Conservation (phyloP, 805 yeast genomes). For the Hanseniaspora mollemarum region DNA sequence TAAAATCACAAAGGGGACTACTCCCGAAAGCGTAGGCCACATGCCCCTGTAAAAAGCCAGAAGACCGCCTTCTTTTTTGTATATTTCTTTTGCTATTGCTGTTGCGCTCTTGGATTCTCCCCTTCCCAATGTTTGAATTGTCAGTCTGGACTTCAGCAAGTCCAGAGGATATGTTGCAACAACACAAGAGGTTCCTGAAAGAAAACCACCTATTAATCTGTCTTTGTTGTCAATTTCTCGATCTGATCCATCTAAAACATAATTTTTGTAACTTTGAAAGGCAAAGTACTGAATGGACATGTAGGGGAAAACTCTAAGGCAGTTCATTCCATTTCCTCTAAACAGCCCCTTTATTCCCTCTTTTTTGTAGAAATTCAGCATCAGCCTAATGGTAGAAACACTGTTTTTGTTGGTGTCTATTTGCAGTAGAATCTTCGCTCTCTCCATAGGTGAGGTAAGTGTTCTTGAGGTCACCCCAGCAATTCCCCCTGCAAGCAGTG, state of each 20-base stretch:
- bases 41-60: slow-evolving; percentile 71
- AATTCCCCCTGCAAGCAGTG: slow-evolving; percentile 61
- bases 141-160: slow-evolving; percentile 75
- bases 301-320: slow-evolving; percentile 83
- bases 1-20: slow-evolving; percentile 90
- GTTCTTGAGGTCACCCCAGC: slow-evolving; percentile 81
- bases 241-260: slow-evolving; percentile 24
- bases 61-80: slow-evolving; percentile 70
- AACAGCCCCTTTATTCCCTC: slow-evolving; percentile 88
- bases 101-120: slow-evolving; percentile 37
- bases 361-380: slow-evolving; percentile 66
- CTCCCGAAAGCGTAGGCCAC: slow-evolving; percentile 84
- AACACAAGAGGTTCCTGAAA: slow-evolving; percentile 73
- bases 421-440: slow-evolving; percentile 85
- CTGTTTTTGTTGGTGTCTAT: slow-evolving; percentile 44
- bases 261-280: slow-evolving; percentile 51
- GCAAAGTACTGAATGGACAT: slow-evolving; percentile 88
- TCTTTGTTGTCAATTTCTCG: slow-evolving; percentile 29
- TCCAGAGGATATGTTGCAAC: slow-evolving; percentile 85
- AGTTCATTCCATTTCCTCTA: slow-evolving; percentile 83
- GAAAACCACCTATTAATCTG: slow-evolving; percentile 63
- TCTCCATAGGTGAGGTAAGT: slow-evolving; percentile 85
- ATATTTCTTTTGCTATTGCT: slow-evolving; percentile 38
- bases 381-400: slow-evolving; percentile 30
- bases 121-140: slow-evolving; percentile 60